Evolutionary conservation across 1,284 basidiomycete species (phyloP), one percentile per base, ranked within the genome.

Genomic region (Fomitiporia mediterranea): DNA sequence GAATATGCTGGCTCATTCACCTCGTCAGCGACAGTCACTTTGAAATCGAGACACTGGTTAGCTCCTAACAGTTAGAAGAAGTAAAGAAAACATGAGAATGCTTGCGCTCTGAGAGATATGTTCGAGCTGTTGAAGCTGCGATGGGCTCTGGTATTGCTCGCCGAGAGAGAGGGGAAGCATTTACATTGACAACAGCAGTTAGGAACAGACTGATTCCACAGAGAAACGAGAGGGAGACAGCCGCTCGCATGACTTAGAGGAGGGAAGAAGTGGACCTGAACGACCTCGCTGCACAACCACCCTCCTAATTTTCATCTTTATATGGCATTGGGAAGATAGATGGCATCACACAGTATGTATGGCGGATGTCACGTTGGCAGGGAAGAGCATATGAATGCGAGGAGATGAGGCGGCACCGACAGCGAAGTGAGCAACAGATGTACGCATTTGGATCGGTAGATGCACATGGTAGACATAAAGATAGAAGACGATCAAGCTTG

Each of bases 1-100:
- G 64, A 59, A 62, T 78, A 78, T 0, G 77, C 71, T 0, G 77
- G 78, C 2, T 64, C 65, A 63, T 81, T 79, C 43, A 73, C 75
- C 34, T 76, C 74, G 1, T 62, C 70, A 2, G 69, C 75, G 11
- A 80, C 77, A 2, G 70, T 75, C 58, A 80, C 75, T 77, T 48
- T 15, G 42, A 11, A 60, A 53, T 32, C 42, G 15, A 23, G 4
- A 34, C 25, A 25, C 25, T 25, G 3, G 30, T 39, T 19, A 17
- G n/a, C 19, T 1, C 15, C n/a, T n/a, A n/a, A n/a, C n/a, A n/a
- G n/a, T n/a, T n/a, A n/a, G n/a, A n/a, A n/a, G n/a, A n/a, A 25
- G 25, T 19, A 35, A 30, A 42, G n/a, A 40, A 35, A 19, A 32
- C 28, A 27, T 3, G 5, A 43, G 3, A 15, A 9, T 2, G 59